phyloP scores from a whole-genome alignment of 2,329 filamentous ascomycete species.

The Ceratocystis cubensis region DNA sequence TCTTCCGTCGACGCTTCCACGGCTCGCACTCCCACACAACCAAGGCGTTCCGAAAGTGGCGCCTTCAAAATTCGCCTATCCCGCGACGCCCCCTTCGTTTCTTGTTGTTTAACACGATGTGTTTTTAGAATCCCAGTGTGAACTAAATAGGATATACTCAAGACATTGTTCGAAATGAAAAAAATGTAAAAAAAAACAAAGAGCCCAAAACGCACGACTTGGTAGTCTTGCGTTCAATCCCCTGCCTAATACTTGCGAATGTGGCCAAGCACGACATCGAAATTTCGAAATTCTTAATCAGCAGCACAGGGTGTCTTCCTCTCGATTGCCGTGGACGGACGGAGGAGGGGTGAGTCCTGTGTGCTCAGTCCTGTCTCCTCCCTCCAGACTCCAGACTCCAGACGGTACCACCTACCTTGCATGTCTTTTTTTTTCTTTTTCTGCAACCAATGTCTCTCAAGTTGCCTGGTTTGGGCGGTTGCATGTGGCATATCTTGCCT shows the following conservation, averaged over 20 bases:
- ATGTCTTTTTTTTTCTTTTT: not conserved
- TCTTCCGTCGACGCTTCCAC: too few species aligned
- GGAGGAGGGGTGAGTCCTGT: not conserved
- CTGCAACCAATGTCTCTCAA: not conserved
- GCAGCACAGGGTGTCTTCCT: too few species aligned
- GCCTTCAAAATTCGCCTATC: too few species aligned
- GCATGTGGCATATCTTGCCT: not conserved
- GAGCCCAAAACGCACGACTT: not conserved
- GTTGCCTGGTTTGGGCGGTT: not conserved
- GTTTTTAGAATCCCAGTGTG: not conserved
- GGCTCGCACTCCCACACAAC: too few species aligned
- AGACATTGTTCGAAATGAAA: not conserved
- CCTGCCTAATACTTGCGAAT: not conserved
- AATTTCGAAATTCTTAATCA: not conserved
- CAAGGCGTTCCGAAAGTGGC: too few species aligned
- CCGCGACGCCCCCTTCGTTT: not conserved
- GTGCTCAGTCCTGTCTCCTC: not conserved
- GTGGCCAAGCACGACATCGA: not conserved
- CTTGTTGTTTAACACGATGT: not conserved
- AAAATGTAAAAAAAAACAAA: not conserved
- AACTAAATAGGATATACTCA: not conserved
- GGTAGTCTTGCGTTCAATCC: not conserved
- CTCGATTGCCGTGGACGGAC: too few species aligned
- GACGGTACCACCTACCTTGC: not conserved
- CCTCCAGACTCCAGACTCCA: too few species aligned